Percentiles rank a stretch among this genome's conserved stretches.
These are phyloP conservation scores for Metschnikowia kunwiensis DNA, from an alignment of 805 yeast genomes.

Conservation along the genomic window DNA sequence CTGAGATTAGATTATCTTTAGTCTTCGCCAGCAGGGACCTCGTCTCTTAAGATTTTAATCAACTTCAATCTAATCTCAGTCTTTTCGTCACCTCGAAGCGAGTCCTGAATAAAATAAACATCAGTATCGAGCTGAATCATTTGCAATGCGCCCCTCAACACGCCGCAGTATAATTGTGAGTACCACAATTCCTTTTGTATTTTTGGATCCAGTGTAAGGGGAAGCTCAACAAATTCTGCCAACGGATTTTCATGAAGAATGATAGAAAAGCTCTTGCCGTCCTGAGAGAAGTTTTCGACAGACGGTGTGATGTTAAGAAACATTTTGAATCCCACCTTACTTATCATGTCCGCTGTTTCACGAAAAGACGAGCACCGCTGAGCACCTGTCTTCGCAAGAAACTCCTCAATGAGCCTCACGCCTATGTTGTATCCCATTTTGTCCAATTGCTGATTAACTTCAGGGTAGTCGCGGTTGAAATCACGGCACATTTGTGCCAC, in stretches of 20 bases:
- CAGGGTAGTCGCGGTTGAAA: conserved; percentile 65
- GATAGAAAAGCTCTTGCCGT: conserved; percentile 70
- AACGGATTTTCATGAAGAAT: conserved; percentile 82
- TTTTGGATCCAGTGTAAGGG: conserved; percentile 59
- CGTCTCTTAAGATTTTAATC: conserved; percentile 76
- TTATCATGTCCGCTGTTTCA: conserved; percentile 83
- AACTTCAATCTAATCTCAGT: conserved; percentile 79
- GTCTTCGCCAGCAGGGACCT: conserved; percentile 96
- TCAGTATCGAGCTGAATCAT: conserved; percentile 96
- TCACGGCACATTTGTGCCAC: conserved; percentile 90
- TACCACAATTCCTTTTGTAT: conserved; percentile 82
- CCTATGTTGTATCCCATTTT: conserved; percentile 97
- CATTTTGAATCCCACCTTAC: conserved; percentile 86
- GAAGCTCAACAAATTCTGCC: conserved; percentile 92
- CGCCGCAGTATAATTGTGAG: conserved; percentile 86
- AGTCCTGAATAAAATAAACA: conserved; percentile 74
- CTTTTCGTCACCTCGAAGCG: conserved; percentile 72
- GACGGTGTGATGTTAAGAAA: conserved; percentile 80
- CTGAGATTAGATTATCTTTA: conserved; percentile 21
- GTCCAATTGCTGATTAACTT: conserved; percentile 81
- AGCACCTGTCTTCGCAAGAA: conserved; percentile 81
- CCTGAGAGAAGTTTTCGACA: conserved; percentile 71
- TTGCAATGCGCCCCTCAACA: conserved; percentile 84
- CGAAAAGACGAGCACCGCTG: conserved; percentile 75
- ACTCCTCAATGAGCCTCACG: conserved; percentile 84